These are phyloP conservation scores for Exophiala phaeomuriformis DNA, from an alignment of 2,329 filamentous ascomycete species.

Conservation along the genomic window DNA sequence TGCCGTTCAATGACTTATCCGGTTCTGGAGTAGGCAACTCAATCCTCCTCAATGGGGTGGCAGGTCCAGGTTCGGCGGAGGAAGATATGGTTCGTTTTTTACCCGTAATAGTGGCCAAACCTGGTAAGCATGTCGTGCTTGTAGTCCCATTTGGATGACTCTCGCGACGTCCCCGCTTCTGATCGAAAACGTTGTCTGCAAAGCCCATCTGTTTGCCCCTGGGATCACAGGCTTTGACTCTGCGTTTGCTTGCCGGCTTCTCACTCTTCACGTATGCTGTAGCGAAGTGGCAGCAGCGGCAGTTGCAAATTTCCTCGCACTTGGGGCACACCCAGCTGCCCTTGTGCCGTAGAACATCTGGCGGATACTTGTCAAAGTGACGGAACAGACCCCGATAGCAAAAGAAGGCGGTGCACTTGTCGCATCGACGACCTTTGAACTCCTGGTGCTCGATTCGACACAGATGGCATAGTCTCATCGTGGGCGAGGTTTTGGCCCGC, in stretches of 20 bases:
- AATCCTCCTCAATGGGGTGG: conserved; percentile 22
- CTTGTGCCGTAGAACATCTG: conserved; percentile 29
- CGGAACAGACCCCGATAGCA: conserved; percentile 34
- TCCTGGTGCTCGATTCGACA: conserved; percentile 33
- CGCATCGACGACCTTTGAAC: conserved; percentile 33
- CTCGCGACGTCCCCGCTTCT: conserved; percentile 30
- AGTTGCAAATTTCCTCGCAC: conserved; percentile 33
- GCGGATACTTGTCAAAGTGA: conserved; percentile 33
- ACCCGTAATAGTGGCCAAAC: conserved; percentile 17
- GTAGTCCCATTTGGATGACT: conserved; percentile 2
- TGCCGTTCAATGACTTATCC: conserved; percentile 18
- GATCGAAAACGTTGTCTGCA: conserved; percentile 35
- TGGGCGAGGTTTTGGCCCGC: conserved; percentile 25
- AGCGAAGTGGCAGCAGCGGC: conserved; percentile 33
- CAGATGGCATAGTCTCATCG: conserved; percentile 31
- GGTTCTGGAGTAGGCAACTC: conserved; percentile 26
- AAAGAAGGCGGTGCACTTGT: conserved; percentile 33
- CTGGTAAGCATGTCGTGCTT: conserved; percentile 4
- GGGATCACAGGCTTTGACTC: conserved; percentile 31
- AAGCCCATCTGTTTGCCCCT: conserved; percentile 33
- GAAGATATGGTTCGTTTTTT: conserved; percentile 24
- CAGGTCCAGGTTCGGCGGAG: conserved; percentile 17
- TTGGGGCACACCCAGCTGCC: conserved; percentile 33
- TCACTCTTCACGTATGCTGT: conserved; percentile 32
- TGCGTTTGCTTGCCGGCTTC: conserved; percentile 31